phyloP scores from a whole-genome alignment of 2,329 filamentous ascomycete genomes.

The Thielaviopsis ethacetica region DNA sequence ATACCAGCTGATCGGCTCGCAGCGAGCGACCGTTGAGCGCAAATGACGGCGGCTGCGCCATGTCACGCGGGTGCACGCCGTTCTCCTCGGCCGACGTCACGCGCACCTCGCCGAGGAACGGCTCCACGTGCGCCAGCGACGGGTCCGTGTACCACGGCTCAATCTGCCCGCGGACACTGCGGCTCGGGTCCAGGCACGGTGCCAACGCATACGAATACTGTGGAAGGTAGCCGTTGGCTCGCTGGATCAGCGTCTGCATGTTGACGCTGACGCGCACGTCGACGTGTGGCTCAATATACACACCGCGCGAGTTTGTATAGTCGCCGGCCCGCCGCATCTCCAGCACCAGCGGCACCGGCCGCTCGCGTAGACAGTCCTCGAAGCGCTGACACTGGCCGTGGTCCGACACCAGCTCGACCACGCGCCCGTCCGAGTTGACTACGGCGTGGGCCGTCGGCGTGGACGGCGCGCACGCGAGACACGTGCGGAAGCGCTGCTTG shows the following conservation, averaged over 20 bases:
- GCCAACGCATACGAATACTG: neutral
- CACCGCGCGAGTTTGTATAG: neutral
- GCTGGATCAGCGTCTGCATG: conserved; percentile 12
- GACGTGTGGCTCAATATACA: neutral
- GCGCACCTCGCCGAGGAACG: conserved; percentile 4
- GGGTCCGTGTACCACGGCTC: conserved; percentile 3
- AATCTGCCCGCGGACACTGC: neutral
- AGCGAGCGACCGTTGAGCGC: conserved; percentile 8
- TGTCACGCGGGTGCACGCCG: neutral
- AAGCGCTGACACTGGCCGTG: conserved; percentile 7
- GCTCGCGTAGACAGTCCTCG: conserved; percentile 5
- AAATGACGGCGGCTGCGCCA: conserved; percentile 13
- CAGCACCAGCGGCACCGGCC: conserved; percentile 6
- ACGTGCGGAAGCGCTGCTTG: neutral
- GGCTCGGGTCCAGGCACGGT: neutral
- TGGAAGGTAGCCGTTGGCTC: conserved; percentile 12
- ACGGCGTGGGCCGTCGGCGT: conserved; percentile 1
- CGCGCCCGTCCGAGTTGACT: conserved; percentile 2
- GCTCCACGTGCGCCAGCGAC: neutral
- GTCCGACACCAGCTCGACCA: conserved; percentile 9
- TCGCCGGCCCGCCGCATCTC: conserved; percentile 2
- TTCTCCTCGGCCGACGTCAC: neutral
- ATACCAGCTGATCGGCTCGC: conserved; percentile 14
- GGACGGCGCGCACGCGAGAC: conserved; percentile 1
- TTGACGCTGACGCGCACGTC: conserved; percentile 13